A percentile compares a stretch with the other conserved stretches of the same genome.
Conservation (phyloP, 768 basidiomycete species). For the Psilocybe cyanescens region DNA sequence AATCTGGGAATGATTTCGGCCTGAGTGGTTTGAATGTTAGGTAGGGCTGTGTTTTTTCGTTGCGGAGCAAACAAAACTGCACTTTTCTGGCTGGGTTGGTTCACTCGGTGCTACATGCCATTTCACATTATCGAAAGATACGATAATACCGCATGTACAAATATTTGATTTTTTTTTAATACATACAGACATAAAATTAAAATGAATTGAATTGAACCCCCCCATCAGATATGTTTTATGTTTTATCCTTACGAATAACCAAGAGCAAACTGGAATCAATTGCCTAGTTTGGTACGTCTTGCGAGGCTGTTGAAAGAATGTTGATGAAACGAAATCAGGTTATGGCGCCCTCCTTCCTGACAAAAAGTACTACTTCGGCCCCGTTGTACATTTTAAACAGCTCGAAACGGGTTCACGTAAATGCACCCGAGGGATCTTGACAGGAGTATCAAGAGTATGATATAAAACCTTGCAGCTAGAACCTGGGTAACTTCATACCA, state of each 20-base stretch:
- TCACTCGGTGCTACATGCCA: neutral
- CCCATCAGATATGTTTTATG: neutral
- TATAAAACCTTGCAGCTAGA: conserved; percentile 13
- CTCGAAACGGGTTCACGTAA: conserved; percentile 17
- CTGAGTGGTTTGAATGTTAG: conserved; percentile 45
- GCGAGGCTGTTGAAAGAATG: neutral
- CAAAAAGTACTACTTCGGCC: conserved; percentile 7
- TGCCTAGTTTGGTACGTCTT: conserved; percentile 3
- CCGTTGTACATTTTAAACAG: conserved; percentile 15
- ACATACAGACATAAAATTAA: neutral
- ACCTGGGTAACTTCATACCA: conserved; percentile 11
- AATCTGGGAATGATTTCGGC: conserved; percentile 42
- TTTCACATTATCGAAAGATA: neutral
- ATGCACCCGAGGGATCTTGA: conserved; percentile 18
- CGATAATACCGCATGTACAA: neutral
- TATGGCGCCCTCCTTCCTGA: conserved; percentile 9
- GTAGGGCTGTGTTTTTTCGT: neutral
- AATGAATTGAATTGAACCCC: no score
- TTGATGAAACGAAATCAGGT: neutral
- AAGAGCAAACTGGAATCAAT: neutral
- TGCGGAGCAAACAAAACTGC: neutral
- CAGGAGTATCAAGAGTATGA: conserved; percentile 15
- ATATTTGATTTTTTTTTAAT: neutral
- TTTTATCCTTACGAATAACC: neutral
- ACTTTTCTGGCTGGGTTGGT: neutral